Conservation (phyloP, 2,329 filamentous ascomycete genomes). For the Diaporthe eres region DNA sequence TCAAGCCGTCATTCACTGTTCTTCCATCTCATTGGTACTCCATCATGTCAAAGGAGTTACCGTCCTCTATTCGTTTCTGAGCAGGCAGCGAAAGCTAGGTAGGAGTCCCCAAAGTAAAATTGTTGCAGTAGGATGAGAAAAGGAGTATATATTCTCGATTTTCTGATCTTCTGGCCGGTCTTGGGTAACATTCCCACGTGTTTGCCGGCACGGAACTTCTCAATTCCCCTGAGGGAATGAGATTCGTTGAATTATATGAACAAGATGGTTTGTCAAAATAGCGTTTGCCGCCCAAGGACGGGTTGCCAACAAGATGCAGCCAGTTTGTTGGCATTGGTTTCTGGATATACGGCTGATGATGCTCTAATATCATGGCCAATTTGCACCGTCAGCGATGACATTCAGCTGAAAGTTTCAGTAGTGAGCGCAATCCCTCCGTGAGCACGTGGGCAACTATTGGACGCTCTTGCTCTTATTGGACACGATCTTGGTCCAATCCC, state of each 20-base stretch:
- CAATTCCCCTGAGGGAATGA: not conserved
- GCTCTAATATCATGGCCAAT: not conserved
- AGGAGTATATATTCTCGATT: not conserved
- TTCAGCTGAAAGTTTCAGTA: not conserved
- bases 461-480: not conserved
- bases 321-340: not conserved
- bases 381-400: not conserved
- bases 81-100: not conserved
- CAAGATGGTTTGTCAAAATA: not conserved
- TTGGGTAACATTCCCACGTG: not conserved
- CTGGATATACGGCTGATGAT: no score
- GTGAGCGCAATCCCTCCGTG: not conserved
- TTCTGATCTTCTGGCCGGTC: not conserved
- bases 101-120: not conserved
- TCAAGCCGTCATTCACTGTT: slow-evolving; percentile 9
- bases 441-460: not conserved
- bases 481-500: not conserved
- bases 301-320: not conserved
- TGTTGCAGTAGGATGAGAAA: not conserved
- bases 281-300: not conserved
- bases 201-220: not conserved
- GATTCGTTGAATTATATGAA: not conserved
- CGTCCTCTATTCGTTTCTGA: not conserved
- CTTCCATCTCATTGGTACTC: not conserved
- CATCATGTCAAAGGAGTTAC: not conserved